phyloP scores from a whole-genome alignment of 441 rosid species.

The Monsonia emarginata region DNA sequence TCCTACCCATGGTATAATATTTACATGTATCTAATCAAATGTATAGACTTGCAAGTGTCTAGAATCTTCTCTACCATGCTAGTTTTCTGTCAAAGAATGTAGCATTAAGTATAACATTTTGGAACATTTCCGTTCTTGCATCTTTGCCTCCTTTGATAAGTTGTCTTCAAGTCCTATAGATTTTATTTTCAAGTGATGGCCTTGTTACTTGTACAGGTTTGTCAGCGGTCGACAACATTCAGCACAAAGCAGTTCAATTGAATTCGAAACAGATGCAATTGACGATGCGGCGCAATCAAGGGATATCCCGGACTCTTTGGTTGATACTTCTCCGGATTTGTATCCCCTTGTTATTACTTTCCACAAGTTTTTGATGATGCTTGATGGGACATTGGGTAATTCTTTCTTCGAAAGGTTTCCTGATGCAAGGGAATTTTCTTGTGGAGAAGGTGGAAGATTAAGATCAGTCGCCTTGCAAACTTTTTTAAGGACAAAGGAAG shows the following conservation, averaged over 20 bases:
- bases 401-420: conserved; percentile 41
- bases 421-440: conserved; percentile 19
- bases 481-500: conserved; percentile 35
- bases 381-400: conserved; percentile 41
- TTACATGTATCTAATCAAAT: too few species aligned
- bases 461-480: conserved; percentile 22
- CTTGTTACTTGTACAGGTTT: conserved; percentile 26
- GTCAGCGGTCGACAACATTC: conserved; percentile 21
- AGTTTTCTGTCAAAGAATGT: too few species aligned
- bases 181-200: background rate
- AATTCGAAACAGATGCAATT: conserved; percentile 27
- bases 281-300: conserved; percentile 28
- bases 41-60: too few species aligned
- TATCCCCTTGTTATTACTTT: conserved; percentile 45
- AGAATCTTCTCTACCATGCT: too few species aligned
- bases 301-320: conserved; percentile 39
- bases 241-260: conserved; percentile 17
- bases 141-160: too few species aligned
- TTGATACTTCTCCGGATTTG: conserved; percentile 19
- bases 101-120: too few species aligned
- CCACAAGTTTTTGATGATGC: conserved; percentile 46
- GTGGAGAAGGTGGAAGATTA: conserved; percentile 13
- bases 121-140: too few species aligned
- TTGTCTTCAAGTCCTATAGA: too few species aligned
- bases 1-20: too few species aligned